Percentiles rank a stretch among this genome's conserved stretches.
Evolutionary conservation across 2,329 filamentous ascomycete genomes (phyloP).

Genomic region (Pseudocercospora vitis): DNA sequence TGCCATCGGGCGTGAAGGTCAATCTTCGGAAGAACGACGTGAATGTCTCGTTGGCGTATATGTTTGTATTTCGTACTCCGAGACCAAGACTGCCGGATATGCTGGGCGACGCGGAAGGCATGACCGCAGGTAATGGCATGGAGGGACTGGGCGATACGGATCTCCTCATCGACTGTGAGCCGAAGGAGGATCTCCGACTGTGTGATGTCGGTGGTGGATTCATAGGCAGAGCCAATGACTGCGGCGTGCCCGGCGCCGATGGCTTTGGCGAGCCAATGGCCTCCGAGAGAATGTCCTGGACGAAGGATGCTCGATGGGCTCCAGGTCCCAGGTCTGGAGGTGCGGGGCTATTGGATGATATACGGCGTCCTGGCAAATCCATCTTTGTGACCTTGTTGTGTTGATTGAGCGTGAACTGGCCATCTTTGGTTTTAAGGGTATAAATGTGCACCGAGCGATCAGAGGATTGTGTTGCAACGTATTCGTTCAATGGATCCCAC

Average conservation of each 20-base stretch:
- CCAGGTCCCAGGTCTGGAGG: slow-evolving; percentile 71
- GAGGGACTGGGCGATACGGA: slow-evolving; percentile 93
- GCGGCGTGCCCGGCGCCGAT: slow-evolving; percentile 91
- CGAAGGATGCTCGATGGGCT: slow-evolving; percentile 57
- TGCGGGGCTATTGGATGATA: slow-evolving; percentile 88
- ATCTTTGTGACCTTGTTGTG: slow-evolving; percentile 83
- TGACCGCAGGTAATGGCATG: slow-evolving; percentile 89
- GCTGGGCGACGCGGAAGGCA: slow-evolving; percentile 89
- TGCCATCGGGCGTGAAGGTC: slow-evolving; percentile 93
- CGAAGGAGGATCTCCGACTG: slow-evolving; percentile 91
- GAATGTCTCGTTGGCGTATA: slow-evolving; percentile 95
- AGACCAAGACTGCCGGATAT: slow-evolving; percentile 59
- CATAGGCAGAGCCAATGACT: slow-evolving; percentile 87
- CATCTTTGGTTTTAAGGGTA: slow-evolving; percentile 92
- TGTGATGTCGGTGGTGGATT: slow-evolving; percentile 91
- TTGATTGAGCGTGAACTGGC: slow-evolving; percentile 80
- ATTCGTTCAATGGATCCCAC: slow-evolving; percentile 98
- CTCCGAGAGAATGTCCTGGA: slow-evolving; percentile 55
- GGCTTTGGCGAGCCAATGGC: slow-evolving; percentile 78
- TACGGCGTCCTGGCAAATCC: slow-evolving; percentile 86
- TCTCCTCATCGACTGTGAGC: slow-evolving; percentile 65
- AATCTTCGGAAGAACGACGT: slow-evolving; percentile 95
- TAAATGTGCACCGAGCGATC: slow-evolving; percentile 98
- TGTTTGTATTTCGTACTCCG: slow-evolving; percentile 77
- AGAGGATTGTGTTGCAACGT: slow-evolving; percentile 95